These are phyloP conservation scores for Stevia rebaudiana DNA, from an alignment of 140 eudicot species.

Conservation along the genomic window DNA sequence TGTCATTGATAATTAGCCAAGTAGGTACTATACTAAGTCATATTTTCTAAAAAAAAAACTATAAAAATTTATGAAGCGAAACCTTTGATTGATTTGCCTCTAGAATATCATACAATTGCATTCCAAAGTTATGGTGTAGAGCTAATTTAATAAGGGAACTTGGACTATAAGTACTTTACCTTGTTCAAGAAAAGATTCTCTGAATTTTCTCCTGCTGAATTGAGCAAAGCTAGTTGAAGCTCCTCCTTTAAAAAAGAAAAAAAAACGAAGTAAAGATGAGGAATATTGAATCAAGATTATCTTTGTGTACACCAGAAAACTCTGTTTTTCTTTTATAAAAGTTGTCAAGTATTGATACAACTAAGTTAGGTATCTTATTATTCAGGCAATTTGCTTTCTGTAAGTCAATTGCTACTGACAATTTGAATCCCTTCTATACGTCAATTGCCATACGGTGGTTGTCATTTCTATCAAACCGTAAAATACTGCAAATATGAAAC, in stretches of 20 bases:
- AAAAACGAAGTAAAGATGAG: conserved; percentile 3
- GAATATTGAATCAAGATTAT: neutral
- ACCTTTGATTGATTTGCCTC: neutral
- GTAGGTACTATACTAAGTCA: neutral
- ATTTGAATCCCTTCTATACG: neutral
- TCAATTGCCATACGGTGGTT: too few species aligned
- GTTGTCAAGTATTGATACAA: neutral
- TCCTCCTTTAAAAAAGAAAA: conserved; percentile 38
- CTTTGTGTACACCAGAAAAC: neutral
- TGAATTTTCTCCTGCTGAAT: conserved; percentile 40
- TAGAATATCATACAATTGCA: neutral
- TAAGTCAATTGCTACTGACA: conserved; percentile 13
- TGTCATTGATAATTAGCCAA: neutral
- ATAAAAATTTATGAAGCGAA: neutral
- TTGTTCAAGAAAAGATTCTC: conserved; percentile 53
- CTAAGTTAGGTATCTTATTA: neutral
- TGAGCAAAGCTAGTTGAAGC: conserved; percentile 52
- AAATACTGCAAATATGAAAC: neutral
- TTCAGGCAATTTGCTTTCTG: conserved; percentile 1
- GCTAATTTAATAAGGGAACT: neutral
- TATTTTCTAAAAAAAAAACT: neutral
- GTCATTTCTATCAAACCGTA: neutral
- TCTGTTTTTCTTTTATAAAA: neutral
- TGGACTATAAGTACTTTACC: conserved; percentile 24
- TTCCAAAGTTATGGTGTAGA: neutral